Conservation (phyloP, 2,329 filamentous ascomycete genomes). For the Fusarium clavum region DNA sequence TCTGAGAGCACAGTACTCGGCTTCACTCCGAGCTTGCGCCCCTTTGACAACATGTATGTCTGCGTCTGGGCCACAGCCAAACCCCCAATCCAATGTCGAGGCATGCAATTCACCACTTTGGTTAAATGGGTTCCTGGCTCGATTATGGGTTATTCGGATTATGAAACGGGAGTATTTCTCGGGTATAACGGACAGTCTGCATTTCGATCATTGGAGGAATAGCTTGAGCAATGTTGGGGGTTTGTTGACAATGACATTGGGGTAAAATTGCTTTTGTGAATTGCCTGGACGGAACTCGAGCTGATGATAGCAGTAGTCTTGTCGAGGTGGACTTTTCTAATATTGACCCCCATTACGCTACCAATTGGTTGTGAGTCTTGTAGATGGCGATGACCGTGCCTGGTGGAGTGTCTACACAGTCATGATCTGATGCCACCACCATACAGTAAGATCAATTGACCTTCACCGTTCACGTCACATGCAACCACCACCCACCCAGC, state of each 20-base stretch:
- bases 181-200: background rate
- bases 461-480: background rate
- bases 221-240: background rate
- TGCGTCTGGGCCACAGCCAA: background rate
- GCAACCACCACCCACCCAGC: background rate
- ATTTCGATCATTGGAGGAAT: background rate
- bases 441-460: background rate
- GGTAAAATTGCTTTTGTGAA: fast-evolving
- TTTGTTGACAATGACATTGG: background rate
- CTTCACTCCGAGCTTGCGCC: background rate
- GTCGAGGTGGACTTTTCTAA: background rate
- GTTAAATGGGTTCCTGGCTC: fast-evolving
- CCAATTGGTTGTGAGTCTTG: background rate
- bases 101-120: too few species aligned
- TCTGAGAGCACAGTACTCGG: background rate
- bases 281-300: background rate
- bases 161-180: background rate
- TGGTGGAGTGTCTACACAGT: background rate
- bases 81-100: background rate
- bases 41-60: fast-evolving
- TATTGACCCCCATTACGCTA: fast-evolving
- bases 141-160: background rate
- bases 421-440: background rate
- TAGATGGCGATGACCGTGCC: background rate
- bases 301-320: fast-evolving